phyloP scores from a whole-genome alignment of 257 asterid species.

The Voacanga thouarsii region DNA sequence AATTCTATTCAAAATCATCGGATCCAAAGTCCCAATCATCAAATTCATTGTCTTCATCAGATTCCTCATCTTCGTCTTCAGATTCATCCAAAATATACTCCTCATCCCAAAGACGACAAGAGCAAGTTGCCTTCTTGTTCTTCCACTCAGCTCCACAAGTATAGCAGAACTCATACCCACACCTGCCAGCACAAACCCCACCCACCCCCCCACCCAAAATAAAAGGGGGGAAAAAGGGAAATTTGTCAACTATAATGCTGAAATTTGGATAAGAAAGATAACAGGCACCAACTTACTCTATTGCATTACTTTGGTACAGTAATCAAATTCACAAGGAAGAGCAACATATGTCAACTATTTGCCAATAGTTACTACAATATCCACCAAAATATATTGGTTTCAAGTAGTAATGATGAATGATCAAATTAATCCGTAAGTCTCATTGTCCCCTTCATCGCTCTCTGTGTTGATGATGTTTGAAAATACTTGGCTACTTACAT shows the following conservation, averaged over 20 bases:
- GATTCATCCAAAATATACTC: slow-evolving; percentile 24
- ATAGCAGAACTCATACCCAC: slow-evolving; percentile 78
- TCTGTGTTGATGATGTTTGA: not conserved
- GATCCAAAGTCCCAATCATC: not conserved
- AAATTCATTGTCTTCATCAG: not conserved
- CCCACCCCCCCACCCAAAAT: too few species aligned
- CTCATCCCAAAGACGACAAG: slow-evolving; percentile 72
- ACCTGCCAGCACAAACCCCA: slow-evolving; percentile 40
- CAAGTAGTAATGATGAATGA: not conserved
- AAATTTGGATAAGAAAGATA: not conserved
- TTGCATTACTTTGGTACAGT: not conserved
- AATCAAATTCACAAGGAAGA: not conserved
- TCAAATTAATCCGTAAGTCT: not conserved
- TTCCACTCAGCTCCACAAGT: slow-evolving; percentile 83
- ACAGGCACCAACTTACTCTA: not conserved
- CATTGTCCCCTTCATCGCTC: not conserved
- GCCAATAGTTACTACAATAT: not conserved
- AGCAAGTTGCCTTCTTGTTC: slow-evolving; percentile 57
- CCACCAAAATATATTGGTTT: not conserved
- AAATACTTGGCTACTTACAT: not conserved
- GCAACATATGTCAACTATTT: not conserved
- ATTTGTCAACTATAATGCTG: not conserved
- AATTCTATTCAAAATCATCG: not conserved
- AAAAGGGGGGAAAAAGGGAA: too few species aligned
- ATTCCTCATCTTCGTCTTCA: not conserved